Evolutionary conservation across 768 basidiomycete species (phyloP).

Genomic region (Tylopilus cervinicoccineus): DNA sequence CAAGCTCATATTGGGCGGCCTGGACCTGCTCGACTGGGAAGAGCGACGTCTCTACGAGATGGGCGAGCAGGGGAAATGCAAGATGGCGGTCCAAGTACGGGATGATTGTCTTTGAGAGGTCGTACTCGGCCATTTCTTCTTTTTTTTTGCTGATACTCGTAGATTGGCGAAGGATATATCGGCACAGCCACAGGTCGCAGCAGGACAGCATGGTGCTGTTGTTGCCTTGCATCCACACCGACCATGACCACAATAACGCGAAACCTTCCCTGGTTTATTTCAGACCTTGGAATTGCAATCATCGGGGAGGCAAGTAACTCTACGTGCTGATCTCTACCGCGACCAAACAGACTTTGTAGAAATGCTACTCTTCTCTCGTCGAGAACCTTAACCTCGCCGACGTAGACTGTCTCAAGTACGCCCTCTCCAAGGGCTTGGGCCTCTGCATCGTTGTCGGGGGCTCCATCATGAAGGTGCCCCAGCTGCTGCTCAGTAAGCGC

Average conservation of each 20-base stretch:
- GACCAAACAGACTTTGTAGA: constrained; percentile 39
- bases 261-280: constrained; percentile 82
- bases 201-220: constrained; percentile 8
- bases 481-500: constrained; percentile 74
- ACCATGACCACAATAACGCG: constrained; percentile 74
- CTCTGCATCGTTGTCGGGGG: constrained; percentile 91
- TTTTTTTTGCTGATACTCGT: not conserved
- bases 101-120: constrained; percentile 87
- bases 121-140: constrained; percentile 75
- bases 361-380: constrained; percentile 88
- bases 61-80: constrained; percentile 86
- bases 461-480: constrained; percentile 94
- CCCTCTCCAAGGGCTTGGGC: constrained; percentile 88
- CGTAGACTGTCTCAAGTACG: constrained; percentile 83
- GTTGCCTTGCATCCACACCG: too few species aligned
- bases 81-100: constrained; percentile 94
- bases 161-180: constrained; percentile 4
- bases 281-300: constrained; percentile 75
- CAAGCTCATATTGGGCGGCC: constrained; percentile 93
- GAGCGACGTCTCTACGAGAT: constrained; percentile 70
- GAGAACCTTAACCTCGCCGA: constrained; percentile 79
- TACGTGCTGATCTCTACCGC: not conserved
- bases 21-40: constrained; percentile 80
- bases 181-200: constrained; percentile 22
- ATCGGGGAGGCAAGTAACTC: constrained; percentile 63